Percentiles rank a stretch among this genome's conserved stretches.
Conservation (phyloP, 2,329 filamentous ascomycete genomes). For the Diaporthe citrichinensis region DNA sequence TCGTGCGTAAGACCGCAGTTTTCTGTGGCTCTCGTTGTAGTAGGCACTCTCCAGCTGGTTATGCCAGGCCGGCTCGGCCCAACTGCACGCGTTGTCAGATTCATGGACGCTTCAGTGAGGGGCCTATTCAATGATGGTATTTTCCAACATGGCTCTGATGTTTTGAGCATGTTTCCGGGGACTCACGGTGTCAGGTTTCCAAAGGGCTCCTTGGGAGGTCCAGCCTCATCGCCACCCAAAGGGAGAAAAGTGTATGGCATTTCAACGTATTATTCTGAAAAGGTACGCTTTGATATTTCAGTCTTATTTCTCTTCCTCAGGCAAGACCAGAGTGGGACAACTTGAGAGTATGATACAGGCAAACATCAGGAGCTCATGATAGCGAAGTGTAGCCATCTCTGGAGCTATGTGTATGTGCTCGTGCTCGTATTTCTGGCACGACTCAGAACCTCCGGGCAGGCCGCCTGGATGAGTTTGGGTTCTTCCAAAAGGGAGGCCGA, state of each 20-base stretch:
- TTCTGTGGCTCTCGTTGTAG: slow-evolving; percentile 73
- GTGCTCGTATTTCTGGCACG: too few species aligned
- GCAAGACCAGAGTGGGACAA: too few species aligned
- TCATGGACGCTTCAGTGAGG: background rate
- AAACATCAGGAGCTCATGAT: too few species aligned
- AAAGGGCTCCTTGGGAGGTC: background rate
- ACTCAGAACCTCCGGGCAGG: too few species aligned
- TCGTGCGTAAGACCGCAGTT: slow-evolving; percentile 69
- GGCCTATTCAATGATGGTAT: background rate
- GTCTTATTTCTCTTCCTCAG: too few species aligned
- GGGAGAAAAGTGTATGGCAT: background rate
- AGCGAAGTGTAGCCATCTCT: too few species aligned
- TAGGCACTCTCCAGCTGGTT: slow-evolving; percentile 61
- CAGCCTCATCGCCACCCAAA: background rate
- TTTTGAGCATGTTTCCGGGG: background rate
- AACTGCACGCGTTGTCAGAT: background rate
- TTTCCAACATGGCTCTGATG: background rate
- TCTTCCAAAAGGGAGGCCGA: too few species aligned
- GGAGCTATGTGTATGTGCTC: too few species aligned
- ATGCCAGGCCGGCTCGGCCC: slow-evolving; percentile 50
- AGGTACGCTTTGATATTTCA: too few species aligned
- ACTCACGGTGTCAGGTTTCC: background rate
- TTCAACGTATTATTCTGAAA: too few species aligned
- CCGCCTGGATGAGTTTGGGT: too few species aligned
- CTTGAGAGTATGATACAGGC: too few species aligned